These are phyloP conservation scores for Aspergillus jensenii DNA, from an alignment of 2,329 filamentous ascomycete genomes.

Conservation along the genomic window DNA sequence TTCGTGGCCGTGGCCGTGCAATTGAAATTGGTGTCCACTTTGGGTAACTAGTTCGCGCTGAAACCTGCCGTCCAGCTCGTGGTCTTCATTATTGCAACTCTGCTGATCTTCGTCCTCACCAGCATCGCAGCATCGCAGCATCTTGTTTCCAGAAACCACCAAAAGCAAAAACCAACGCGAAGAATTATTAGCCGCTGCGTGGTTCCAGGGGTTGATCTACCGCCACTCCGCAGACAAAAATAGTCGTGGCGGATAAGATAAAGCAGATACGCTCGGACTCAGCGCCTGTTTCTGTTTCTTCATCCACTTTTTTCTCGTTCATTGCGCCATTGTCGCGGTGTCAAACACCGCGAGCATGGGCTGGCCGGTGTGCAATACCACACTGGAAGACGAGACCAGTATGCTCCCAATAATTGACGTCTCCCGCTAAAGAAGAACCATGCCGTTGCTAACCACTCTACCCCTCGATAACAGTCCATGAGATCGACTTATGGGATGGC, in stretches of 20 bases:
- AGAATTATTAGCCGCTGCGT: background rate
- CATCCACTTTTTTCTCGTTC: constrained; percentile 12
- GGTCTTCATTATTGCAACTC: background rate
- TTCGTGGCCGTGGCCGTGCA: background rate
- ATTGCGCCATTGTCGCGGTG: background rate
- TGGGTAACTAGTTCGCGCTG: background rate
- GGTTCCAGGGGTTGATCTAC: constrained; percentile 18
- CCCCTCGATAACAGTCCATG: constrained; percentile 36
- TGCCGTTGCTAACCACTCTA: constrained; percentile 1
- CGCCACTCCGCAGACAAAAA: constrained; percentile 3
- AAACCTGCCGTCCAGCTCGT: background rate
- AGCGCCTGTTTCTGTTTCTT: constrained; percentile 1
- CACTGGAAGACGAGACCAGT: constrained; percentile 49
- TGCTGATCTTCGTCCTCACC: background rate
- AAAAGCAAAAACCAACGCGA: constrained; percentile 6
- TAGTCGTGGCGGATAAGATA: constrained; percentile 14
- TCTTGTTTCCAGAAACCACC: background rate
- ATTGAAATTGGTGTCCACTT: no score
- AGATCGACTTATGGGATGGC: constrained; percentile 52
- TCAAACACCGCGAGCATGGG: constrained; percentile 33
- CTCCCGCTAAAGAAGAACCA: background rate
- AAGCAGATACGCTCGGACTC: background rate
- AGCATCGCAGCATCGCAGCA: no score
- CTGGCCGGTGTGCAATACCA: constrained; percentile 53
- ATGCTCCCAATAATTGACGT: constrained; percentile 11